phyloP scores from a whole-genome alignment of 2,329 filamentous ascomycete species.

The Thielaviopsis ethacetica region DNA sequence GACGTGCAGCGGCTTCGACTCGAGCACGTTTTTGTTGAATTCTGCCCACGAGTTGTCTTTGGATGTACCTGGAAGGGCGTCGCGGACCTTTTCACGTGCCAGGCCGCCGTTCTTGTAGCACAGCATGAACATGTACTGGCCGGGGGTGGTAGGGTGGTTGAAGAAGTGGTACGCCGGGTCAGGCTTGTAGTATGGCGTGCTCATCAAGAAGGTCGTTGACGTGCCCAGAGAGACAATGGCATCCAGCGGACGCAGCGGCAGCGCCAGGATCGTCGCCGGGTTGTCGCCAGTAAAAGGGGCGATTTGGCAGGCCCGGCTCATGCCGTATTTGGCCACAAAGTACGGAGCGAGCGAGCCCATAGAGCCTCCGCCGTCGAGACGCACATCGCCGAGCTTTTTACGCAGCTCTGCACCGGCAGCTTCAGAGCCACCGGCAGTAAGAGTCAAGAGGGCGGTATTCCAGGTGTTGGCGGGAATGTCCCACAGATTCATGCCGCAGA shows the following conservation, averaged over 20 bases:
- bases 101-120: constrained; percentile 98
- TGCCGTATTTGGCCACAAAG: constrained; percentile 64
- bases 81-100: constrained; percentile 76
- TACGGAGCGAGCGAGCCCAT: constrained; percentile 64
- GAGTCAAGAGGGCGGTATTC: constrained; percentile 56
- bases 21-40: constrained; percentile 61
- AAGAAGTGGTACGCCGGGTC: constrained; percentile 93
- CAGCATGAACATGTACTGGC: constrained; percentile 98
- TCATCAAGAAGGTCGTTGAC: constrained; percentile 95
- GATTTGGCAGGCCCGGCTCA: constrained; percentile 57
- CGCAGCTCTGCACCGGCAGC: constrained; percentile 47
- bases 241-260: constrained; percentile 74
- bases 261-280: constrained; percentile 79
- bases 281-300: constrained; percentile 92
- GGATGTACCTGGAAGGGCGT: constrained; percentile 47
- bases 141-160: constrained; percentile 83
- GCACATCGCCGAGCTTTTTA: constrained; percentile 64
- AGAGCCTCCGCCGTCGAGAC: constrained; percentile 61
- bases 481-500: constrained; percentile 94
- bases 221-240: constrained; percentile 92
- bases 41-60: constrained; percentile 49
- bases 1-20: constrained; percentile 53
- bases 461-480: constrained; percentile 62
- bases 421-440: constrained; percentile 46
- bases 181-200: constrained; percentile 77